A percentile compares a stretch with the other conserved stretches of the same genome.
These are phyloP conservation scores for Colletotrichum agaves DNA, from an alignment of 2,329 filamentous ascomycete genomes.

Conservation along the genomic window DNA sequence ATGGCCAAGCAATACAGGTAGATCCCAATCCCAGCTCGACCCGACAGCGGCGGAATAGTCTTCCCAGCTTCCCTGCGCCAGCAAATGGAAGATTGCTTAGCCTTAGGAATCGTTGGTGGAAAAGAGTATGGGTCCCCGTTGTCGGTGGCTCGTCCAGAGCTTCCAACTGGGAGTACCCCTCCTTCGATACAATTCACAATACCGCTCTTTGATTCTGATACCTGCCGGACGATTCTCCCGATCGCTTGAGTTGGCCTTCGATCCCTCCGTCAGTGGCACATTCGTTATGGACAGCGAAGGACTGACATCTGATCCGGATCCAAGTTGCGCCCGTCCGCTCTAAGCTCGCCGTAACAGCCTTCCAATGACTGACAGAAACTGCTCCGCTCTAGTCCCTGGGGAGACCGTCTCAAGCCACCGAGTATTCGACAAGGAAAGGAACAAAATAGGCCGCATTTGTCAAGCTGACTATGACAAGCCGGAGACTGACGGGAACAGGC, in stretches of 20 bases:
- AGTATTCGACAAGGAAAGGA: background rate
- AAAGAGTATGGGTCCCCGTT: background rate
- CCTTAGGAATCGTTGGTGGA: slow-evolving; percentile 28
- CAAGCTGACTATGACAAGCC: slow-evolving; percentile 11
- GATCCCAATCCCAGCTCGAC: slow-evolving; percentile 29
- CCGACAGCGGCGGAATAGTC: slow-evolving; percentile 21
- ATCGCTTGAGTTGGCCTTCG: background rate
- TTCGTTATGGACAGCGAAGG: slow-evolving; percentile 4
- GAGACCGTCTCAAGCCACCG: slow-evolving; percentile 11
- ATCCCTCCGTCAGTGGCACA: slow-evolving; percentile 6
- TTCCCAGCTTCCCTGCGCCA: slow-evolving; percentile 18
- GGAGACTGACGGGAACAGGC: slow-evolving; percentile 11
- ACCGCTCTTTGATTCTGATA: slow-evolving; percentile 23
- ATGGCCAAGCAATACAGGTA: slow-evolving; percentile 4
- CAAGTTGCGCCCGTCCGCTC: background rate
- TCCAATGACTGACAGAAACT: background rate
- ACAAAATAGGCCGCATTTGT: slow-evolving; percentile 7
- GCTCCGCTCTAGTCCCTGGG: slow-evolving; percentile 5
- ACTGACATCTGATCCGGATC: slow-evolving; percentile 23
- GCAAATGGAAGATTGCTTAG: slow-evolving; percentile 28
- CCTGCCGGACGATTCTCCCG: slow-evolving; percentile 22
- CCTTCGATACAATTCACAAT: slow-evolving; percentile 3
- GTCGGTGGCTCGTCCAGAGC: background rate
- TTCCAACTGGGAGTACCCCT: slow-evolving; percentile 32
- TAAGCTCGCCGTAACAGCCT: background rate